phyloP scores from a whole-genome alignment of 352 stramenopile genomes.

The Globisporangium rhizosaccharum region DNA sequence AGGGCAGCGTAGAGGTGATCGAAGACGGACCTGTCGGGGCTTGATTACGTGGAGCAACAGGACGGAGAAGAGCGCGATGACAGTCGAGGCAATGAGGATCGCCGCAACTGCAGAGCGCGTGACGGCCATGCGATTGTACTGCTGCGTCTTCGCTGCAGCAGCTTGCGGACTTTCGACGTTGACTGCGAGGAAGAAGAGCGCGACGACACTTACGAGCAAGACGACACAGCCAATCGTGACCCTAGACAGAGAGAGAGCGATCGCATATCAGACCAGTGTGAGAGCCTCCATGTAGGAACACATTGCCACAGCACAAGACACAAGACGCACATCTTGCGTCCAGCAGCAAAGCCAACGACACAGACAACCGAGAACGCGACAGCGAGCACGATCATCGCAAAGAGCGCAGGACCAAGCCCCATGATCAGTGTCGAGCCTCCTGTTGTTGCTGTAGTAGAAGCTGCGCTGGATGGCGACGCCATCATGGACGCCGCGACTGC shows the following conservation, averaged over 20 bases:
- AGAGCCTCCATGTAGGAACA: background rate
- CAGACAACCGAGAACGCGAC: slow-evolving; percentile 26
- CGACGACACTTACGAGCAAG: slow-evolving; percentile 18
- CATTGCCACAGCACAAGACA: too few relatives aligned
- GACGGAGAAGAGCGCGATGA: slow-evolving; percentile 30
- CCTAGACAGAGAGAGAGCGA: slow-evolving; percentile 9
- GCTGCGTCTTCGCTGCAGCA: slow-evolving; percentile 8
- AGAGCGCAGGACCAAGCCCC: slow-evolving; percentile 28
- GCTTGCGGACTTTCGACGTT: slow-evolving; percentile 17
- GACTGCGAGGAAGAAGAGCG: slow-evolving; percentile 35
- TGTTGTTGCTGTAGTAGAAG: background rate
- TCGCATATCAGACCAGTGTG: background rate
- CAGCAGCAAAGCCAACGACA: slow-evolving; percentile 21
- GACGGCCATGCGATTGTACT: slow-evolving; percentile 34
- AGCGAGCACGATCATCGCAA: slow-evolving; percentile 30
- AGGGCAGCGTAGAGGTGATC: too few relatives aligned
- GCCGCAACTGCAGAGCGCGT: slow-evolving; percentile 25
- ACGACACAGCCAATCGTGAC: slow-evolving; percentile 20
- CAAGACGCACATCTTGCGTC: slow-evolving; percentile 8
- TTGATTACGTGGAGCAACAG: slow-evolving; percentile 28
- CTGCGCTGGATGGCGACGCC: background rate
- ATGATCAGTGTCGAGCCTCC: slow-evolving; percentile 9
- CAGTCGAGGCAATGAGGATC: slow-evolving; percentile 33
- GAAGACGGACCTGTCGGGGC: slow-evolving; percentile 17
- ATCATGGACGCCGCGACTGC: too few relatives aligned